Percentiles rank a stretch among this genome's conserved stretches.
phyloP scores from a whole-genome alignment of 2,329 filamentous ascomycete genomes.

The Colletotrichum sojae region DNA sequence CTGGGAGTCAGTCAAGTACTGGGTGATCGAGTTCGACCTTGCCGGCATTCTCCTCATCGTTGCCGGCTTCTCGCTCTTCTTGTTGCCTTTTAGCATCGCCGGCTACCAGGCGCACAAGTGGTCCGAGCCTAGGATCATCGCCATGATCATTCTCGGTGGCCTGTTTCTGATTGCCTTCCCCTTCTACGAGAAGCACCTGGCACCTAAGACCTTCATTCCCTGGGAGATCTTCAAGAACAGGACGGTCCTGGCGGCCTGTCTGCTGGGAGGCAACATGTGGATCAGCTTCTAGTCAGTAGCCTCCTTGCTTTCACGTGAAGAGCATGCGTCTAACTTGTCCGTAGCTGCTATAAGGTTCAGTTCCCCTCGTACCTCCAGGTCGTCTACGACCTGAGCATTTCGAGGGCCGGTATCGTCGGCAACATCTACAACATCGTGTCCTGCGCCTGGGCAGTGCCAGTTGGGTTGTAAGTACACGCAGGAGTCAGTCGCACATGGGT shows the following conservation, averaged over 20 bases:
- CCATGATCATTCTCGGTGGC: slow-evolving; percentile 51
- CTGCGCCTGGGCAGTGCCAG: slow-evolving; percentile 53
- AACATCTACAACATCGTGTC: slow-evolving; percentile 55
- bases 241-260: slow-evolving; percentile 45
- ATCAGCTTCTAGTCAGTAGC: slow-evolving; percentile 46
- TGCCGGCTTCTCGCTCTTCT: slow-evolving; percentile 64
- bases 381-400: slow-evolving; percentile 48
- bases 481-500: no score
- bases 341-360: slow-evolving; percentile 53
- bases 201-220: slow-evolving; percentile 63
- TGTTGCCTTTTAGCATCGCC: slow-evolving; percentile 70
- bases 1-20: slow-evolving; percentile 41
- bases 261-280: slow-evolving; percentile 46
- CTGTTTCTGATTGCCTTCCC: slow-evolving; percentile 27
- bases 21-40: slow-evolving; percentile 47
- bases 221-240: slow-evolving; percentile 53
- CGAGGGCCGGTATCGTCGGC: slow-evolving; percentile 48
- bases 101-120: slow-evolving; percentile 57
- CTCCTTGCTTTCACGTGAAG: neutral
- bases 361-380: slow-evolving; percentile 59
- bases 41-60: slow-evolving; percentile 65
- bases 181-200: slow-evolving; percentile 60
- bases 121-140: slow-evolving; percentile 59
- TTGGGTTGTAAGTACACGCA: slow-evolving; percentile 48
- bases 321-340: neutral